Evolutionary conservation across 305 asterid genomes (phyloP), one percentile per base, ranked within the genome.

Genomic region (Fraxinus angustifolia): DNA sequence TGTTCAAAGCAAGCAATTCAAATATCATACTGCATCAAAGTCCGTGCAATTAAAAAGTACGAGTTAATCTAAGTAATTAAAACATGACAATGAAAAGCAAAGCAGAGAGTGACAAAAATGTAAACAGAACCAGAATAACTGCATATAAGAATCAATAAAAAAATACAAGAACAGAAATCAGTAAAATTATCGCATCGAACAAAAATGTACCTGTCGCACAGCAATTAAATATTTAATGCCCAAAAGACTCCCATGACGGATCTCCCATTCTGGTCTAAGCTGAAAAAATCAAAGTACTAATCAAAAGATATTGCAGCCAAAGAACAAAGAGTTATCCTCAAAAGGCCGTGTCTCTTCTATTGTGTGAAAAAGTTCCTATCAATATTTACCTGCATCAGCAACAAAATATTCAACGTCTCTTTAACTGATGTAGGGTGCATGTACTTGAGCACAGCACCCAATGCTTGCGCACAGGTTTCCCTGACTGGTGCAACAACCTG

Each of bases 251-350:
- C 99, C 98, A 84, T 96, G 99, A 42, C 99, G 98, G 87, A 96
- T 94, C 91, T 96, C 99, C 99, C 99, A 96, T 86, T 96, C 99
- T 88, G 98, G 90, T 83, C 98, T 94, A 94, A 91, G 91, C 99
- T 96, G 99, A 90, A 94, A 90, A 83, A 88, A 85, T 87, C 86
- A 85, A 86, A 86, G 80, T 80, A 83, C 86, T 88, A 88, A 91
- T 91, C 85, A 91, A 87, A 88, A 79, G 73, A 82, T 80, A 87
- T 21, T 76, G 67, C 65, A 80, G 78, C 35, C 36, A 73, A 77
- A 76, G 72, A 71, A 56, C 67, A 83, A 81, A 72, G 2, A 84
- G 50, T 42, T 75, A 60, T 71, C 73, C 82, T 75, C 28, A 70
- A 17, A 72, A 73, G 33, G 2, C 14, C 17, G 58, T 11, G 65